Percentiles rank a stretch among this genome's conserved stretches.
phyloP scores from a whole-genome alignment of 441 rosid genomes.

The Aquilaria agallochum region DNA sequence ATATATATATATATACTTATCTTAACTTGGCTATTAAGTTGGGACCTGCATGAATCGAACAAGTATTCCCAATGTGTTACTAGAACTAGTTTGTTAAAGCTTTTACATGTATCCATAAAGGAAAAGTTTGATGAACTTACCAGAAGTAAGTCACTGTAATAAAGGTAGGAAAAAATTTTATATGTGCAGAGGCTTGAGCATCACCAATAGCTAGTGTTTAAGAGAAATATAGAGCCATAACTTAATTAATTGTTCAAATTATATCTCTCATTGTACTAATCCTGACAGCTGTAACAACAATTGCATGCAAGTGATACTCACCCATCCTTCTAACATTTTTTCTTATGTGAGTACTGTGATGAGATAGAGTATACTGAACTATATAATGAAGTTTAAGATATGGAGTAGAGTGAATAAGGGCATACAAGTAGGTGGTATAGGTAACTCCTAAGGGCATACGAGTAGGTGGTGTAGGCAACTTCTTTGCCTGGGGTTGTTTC shows the following conservation, averaged over 20 bases:
- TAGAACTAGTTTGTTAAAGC: not conserved
- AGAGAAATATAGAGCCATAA: conserved; percentile 33
- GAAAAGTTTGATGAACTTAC: conserved; percentile 14
- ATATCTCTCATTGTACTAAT: conserved; percentile 14
- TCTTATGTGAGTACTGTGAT: too few relatives aligned
- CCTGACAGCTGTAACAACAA: conserved; percentile 29
- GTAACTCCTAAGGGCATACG: too few relatives aligned
- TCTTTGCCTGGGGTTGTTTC: too few relatives aligned
- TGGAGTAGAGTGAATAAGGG: too few relatives aligned
- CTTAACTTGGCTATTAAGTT: conserved; percentile 29
- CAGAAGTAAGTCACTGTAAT: conserved; percentile 30
- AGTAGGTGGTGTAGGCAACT: too few relatives aligned
- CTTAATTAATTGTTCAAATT: conserved; percentile 19
- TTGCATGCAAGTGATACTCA: not conserved
- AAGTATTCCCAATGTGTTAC: not conserved
- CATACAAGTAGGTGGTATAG: too few relatives aligned
- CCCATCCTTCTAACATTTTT: too few relatives aligned
- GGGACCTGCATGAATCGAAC: conserved; percentile 17
- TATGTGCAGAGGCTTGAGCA: conserved; percentile 21
- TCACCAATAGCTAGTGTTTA: conserved; percentile 26
- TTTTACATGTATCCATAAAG: not conserved
- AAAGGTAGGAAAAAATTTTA: conserved; percentile 30
- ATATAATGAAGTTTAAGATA: too few relatives aligned
- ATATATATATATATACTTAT: conserved; percentile 22
- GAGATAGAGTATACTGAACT: too few relatives aligned